phyloP scores from a whole-genome alignment of 768 basidiomycete species.

The Serendipita indica region DNA sequence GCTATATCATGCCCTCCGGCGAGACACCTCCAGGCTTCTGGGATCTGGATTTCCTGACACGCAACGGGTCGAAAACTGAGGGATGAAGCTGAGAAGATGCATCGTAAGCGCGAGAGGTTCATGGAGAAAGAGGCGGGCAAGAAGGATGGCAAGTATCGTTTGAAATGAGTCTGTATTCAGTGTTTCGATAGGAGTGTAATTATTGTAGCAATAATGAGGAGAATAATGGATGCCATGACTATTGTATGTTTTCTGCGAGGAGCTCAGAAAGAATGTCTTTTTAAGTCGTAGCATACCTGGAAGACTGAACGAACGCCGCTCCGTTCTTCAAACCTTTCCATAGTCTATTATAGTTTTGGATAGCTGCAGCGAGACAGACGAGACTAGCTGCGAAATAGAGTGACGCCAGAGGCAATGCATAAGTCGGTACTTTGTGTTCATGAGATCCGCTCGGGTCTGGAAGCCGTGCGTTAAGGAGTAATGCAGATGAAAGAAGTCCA shows the following conservation, averaged over 20 bases:
- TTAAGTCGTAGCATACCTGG: not conserved
- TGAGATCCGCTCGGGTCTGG: not conserved
- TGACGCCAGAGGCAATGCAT: not conserved
- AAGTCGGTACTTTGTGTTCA: not conserved
- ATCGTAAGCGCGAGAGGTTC: not conserved
- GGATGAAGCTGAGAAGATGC: not conserved
- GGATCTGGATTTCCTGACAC: slow-evolving; percentile 7
- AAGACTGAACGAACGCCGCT: slow-evolving; percentile 2
- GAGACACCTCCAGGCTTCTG: not conserved
- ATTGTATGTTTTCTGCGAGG: not conserved
- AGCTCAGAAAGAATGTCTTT: not conserved
- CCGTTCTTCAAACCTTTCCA: not conserved
- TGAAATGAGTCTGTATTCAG: not conserved
- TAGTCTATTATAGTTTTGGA: not conserved
- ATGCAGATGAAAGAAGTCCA: not conserved
- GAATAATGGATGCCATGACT: not conserved
- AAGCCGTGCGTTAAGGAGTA: slow-evolving; percentile 2
- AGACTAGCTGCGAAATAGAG: not conserved
- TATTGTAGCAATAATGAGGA: slow-evolving; percentile 1
- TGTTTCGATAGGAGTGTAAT: not conserved
- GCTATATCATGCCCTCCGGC: not conserved
- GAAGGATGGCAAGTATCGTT: not conserved
- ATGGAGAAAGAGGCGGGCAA: slow-evolving; percentile 8
- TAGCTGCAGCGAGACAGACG: not conserved
- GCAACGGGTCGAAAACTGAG: not conserved